Base-by-base conservation (phyloP, 2,329 filamentous ascomycete genomes). In the Periconia sp. region DNA sequence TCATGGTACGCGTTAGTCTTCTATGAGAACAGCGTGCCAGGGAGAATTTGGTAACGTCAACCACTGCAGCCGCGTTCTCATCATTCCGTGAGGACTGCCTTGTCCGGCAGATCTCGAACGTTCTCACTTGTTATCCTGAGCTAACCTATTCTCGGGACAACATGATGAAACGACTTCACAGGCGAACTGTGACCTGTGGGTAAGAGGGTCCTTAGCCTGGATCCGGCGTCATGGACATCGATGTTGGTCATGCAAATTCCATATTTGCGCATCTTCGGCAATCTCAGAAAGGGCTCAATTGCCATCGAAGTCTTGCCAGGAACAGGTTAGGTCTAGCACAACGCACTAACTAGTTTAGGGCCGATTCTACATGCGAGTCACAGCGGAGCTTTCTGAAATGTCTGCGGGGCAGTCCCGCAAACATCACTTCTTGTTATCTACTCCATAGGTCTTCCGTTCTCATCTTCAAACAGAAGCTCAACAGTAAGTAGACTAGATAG, bases 91-190 rank as follows among this genome's bases (percentile, higher is more conserved):
- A 13, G 19, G 16, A 16, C 29, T 17, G 19, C 51, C 57, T 54
- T 56, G 52, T 55, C 52, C 44, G 48, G 53, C 50, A 36, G 51
- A 50, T 49, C 46, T 54, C 45, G 54, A 51, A 54, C 46, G 26
- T 49, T 40, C 49, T 51, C 45, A 45, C 33, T 36, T 46, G 37
- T 36, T 34, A 42, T 36, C 53, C 61, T 58, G 57, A 40, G 46
- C 43, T 50, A 48, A 31, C 17, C 61, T 63, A 29, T 45, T 58
- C 62, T 50, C 52, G 56, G 56, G 37, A 46, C 44, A 31, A 48
- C 47, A 66, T 66, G 63, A 66, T 65, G 63, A 56, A 56, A 65
- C 57, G 61, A 65, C 61, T 60, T n/a, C n/a, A n/a, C n/a, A n/a
- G n/a, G n/a, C n/a, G n/a, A n/a, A n/a, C n/a, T n/a, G n/a, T n/a